phyloP scores from a whole-genome alignment of 306 rosid genomes.

The Gastrolobium bilobum region DNA sequence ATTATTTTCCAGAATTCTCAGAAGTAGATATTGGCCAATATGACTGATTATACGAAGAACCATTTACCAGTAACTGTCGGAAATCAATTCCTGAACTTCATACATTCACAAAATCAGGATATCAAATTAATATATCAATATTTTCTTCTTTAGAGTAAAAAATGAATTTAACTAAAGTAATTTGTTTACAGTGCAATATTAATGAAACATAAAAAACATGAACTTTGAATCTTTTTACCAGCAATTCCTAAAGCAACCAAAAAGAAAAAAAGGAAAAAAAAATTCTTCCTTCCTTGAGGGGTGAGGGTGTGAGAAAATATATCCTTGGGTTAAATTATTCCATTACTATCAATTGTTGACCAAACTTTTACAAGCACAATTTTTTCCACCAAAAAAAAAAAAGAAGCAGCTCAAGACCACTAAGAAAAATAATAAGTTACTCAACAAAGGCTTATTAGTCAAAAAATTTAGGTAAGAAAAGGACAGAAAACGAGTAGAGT shows the following conservation, averaged over 20 bases:
- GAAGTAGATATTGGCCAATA: too few species aligned
- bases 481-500: slow-evolving; percentile 41
- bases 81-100: too few species aligned
- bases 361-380: slow-evolving; percentile 24
- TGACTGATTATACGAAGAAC: too few species aligned
- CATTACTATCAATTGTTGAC: slow-evolving; percentile 9
- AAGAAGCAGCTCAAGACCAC: neutral
- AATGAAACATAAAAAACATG: neutral
- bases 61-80: too few species aligned
- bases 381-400: slow-evolving; percentile 34
- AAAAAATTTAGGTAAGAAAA: slow-evolving; percentile 40
- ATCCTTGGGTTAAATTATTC: slow-evolving; percentile 2
- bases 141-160: neutral
- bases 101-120: too few species aligned
- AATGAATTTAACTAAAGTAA: neutral
- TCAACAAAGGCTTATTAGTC: slow-evolving; percentile 56
- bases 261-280: too few species aligned
- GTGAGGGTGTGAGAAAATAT: too few species aligned
- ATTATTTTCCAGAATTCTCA: too few species aligned
- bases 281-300: too few species aligned
- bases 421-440: slow-evolving; percentile 37
- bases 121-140: too few species aligned
- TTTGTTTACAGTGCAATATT: neutral
- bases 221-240: neutral
- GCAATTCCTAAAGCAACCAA: too few species aligned